Evolutionary conservation across 495 filamentous ascomycete species (phyloP), one percentile per base, ranked within the genome.

Genomic region (Xylaria nigripes): DNA sequence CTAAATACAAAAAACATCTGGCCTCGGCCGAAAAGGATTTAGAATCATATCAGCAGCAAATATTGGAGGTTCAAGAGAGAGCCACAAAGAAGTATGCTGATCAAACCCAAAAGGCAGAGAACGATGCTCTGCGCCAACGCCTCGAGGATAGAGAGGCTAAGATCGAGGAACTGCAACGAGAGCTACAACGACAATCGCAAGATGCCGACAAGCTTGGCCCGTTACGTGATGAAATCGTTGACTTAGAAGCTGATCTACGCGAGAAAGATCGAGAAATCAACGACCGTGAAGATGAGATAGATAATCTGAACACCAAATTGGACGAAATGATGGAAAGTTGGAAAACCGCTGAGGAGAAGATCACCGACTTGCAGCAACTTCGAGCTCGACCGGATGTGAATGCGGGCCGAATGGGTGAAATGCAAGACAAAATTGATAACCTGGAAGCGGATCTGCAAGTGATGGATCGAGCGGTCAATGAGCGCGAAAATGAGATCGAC

Each of bases 1-100:
- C 84, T 46, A 81, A 82, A 48, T 93, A 90, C 69, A 84, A 84
- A 62, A 96, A 95, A 66, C 82, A 79, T 7, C 74, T 98, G 13
- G 77, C 76, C 30, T 74, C 79, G 36, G 89, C 89, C 24, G 89
- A 96, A 72, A 86, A 85, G 50, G 89, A 80, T 41, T 69, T 94
- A 3, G 89, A 94, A 65, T 72, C 76, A 45, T 95, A 89, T 63
- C 76, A 83, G 44, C 76, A 83, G 54, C 86, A 93, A 69, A 78
- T 96, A 46, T 63, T 84, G 34, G 89, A 95, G 51, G 72, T 90
- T 41, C 83, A 81, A 56, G 86, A 95, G 54, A 87, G 87, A 66
- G 77, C 85, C 36, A 86, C 89, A 67, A 79, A 81, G 59, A 84
- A 84, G 62, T 83, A 87, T 57, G 81, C 79, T 9, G 82, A 90